Base-by-base conservation (phyloP, 805 yeast genomes). In the Ascoidea asiatica region DNA sequence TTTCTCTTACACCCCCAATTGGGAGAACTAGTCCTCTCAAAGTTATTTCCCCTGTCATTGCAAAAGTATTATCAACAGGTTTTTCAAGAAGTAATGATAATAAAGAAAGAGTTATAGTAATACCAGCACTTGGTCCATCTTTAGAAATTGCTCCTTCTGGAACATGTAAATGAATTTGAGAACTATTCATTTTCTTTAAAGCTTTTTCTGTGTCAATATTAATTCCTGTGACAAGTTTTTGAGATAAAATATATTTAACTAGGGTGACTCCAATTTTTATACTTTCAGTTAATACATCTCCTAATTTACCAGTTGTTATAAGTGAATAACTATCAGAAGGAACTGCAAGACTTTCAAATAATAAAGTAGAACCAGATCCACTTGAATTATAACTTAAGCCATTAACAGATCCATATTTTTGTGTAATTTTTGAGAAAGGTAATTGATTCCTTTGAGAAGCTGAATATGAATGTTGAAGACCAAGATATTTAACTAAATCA, bases 11-110 rank as follows among this genome's bases (percentile, higher is more conserved):
- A 0, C 95, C 95, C 4, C 95, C 95, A 51, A 85, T 84, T 5
- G 89, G 89, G 40, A 85, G 64, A 0, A 85, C 81, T 51, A 79
- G 68, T 5, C 95, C 95, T 39, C 90, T 64, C 4, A 85, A 67
- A 0, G 92, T 82, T 48, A 84, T 79, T 58, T 84, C 95, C 5
- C 95, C 95, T 1, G 95, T 85, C 92, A 85, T 81, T 43, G 94
- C 94, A 42, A 81, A 64, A 43, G 66, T 63, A 13, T 60, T 47
- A 20, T 66, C 64, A 33, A 70, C 65, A 0, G 86, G 71, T 44
- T 65, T 70, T 50, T 73, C 67, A 21, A 81, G 55, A 2, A 92
- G 83, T 51, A 84, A 68, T 0, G 95, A 87, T 36, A 88, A 57
- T 47, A 88, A 65, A 5, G 95, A 85, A 11, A 89, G 65, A 0